These are phyloP conservation scores for Hericium erinaceus DNA, from an alignment of 768 basidiomycete genomes.

Conservation along the genomic window DNA sequence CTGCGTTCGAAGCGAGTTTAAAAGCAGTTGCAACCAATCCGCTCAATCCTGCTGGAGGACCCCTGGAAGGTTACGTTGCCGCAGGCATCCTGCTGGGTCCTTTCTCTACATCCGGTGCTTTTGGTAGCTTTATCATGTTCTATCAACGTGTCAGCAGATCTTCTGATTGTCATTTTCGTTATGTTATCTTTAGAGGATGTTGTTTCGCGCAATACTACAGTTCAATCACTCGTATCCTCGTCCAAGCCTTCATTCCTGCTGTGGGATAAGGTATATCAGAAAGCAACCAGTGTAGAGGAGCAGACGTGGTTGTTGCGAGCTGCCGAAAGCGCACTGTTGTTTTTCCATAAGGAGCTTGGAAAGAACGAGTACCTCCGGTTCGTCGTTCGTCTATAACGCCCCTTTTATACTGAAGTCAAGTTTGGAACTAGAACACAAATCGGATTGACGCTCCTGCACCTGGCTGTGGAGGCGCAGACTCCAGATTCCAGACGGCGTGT, in stretches of 20 bases:
- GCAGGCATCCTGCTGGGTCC: conserved; percentile 60
- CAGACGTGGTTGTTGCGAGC: conserved; percentile 73
- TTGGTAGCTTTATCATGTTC: conserved; percentile 35
- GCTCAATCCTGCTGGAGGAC: conserved; percentile 48
- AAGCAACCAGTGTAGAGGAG: conserved; percentile 49
- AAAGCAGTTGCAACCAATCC: conserved; percentile 59
- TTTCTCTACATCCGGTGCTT: conserved; percentile 36
- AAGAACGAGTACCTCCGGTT: conserved; percentile 52
- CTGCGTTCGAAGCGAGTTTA: conserved; percentile 60
- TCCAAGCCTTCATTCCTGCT: conserved; percentile 79
- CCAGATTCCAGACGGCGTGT: conserved; percentile 43
- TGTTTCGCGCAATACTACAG: conserved; percentile 36
- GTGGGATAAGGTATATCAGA: conserved; percentile 83
- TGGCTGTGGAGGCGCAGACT: conserved; percentile 52
- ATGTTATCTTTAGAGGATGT: conserved; percentile 31
- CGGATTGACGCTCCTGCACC: conserved; percentile 59
- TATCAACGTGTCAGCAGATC: conserved; percentile 2
- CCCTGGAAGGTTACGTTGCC: conserved; percentile 81
- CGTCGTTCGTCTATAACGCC: conserved; percentile 12
- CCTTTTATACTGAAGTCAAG: not conserved
- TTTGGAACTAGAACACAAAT: conserved; percentile 39
- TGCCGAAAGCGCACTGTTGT: conserved; percentile 37
- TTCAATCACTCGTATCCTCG: conserved; percentile 38
- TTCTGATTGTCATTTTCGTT: conserved; percentile 7
- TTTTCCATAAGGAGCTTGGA: conserved; percentile 38